A percentile compares a stretch with the other conserved stretches of the same genome.
Conservation (phyloP, 2,329 filamentous ascomycete species). For the Chaetomium globosum region DNA sequence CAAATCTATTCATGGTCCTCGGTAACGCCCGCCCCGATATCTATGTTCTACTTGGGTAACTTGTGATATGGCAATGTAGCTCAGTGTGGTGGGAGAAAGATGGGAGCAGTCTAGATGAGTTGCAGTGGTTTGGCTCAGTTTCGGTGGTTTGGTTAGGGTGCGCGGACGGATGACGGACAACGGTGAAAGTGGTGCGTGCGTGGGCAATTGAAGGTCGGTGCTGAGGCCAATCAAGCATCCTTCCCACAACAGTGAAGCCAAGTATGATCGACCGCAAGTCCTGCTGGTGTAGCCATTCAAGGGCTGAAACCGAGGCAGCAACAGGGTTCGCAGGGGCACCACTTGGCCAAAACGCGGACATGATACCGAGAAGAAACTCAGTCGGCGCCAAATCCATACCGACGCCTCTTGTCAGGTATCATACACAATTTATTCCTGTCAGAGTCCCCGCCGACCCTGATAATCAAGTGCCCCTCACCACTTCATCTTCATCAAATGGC, state of each 20-base stretch:
- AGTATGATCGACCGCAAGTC: slow-evolving; percentile 28
- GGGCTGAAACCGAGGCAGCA: slow-evolving; percentile 24
- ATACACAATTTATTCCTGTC: slow-evolving; percentile 33
- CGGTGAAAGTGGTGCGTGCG: neutral
- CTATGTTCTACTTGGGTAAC: neutral
- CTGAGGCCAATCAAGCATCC: neutral
- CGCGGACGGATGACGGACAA: neutral
- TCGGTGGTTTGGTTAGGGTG: neutral
- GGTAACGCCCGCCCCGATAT: neutral
- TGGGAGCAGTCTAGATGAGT: too few relatives aligned
- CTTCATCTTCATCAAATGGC: slow-evolving; percentile 79
- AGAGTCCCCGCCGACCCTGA: slow-evolving; percentile 16
- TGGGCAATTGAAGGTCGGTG: neutral
- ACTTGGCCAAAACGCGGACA: slow-evolving; percentile 18
- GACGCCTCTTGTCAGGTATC: slow-evolving; percentile 33
- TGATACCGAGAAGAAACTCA: slow-evolving; percentile 17
- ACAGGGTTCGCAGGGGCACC: neutral
- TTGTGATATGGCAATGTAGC: neutral
- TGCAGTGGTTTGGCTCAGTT: neutral
- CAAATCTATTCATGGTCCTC: neutral
- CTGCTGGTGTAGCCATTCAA: slow-evolving; percentile 22
- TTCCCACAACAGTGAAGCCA: neutral
- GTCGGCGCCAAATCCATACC: slow-evolving; percentile 17
- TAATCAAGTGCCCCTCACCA: slow-evolving; percentile 62
- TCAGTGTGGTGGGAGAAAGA: neutral